These are phyloP conservation scores for Microcyclosporella mali DNA, from an alignment of 2,329 filamentous ascomycete species.

Conservation along the genomic window DNA sequence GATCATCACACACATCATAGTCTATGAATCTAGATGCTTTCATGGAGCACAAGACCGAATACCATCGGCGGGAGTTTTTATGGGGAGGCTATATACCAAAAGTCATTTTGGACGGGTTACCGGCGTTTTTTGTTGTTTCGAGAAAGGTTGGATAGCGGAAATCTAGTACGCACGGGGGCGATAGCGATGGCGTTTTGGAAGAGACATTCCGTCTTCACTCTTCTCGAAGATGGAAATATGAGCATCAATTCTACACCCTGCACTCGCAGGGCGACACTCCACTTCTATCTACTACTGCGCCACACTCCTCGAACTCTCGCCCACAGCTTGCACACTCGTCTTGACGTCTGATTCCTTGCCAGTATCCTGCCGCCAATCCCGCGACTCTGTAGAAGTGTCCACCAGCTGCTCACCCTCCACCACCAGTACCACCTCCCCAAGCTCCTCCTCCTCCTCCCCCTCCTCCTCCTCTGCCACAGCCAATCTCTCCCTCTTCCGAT, in stretches of 20 bases:
- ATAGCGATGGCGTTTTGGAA: no score
- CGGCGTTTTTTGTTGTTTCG: neutral
- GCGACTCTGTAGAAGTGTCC: constrained; percentile 3
- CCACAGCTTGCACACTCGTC: constrained; percentile 9
- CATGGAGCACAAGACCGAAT: neutral
- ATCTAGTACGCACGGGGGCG: constrained; percentile 6
- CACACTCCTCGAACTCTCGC: constrained; percentile 7
- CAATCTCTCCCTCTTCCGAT: constrained; percentile 23
- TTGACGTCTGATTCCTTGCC: constrained; percentile 9
- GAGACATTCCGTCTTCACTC: no score
- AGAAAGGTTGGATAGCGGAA: neutral
- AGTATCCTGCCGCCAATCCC: constrained; percentile 3
- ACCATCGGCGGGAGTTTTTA: neutral
- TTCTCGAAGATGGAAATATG: no score
- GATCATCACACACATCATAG: no score
- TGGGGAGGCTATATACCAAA: neutral
- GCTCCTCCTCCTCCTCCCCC: constrained; percentile 3
- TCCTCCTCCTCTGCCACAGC: constrained; percentile 1
- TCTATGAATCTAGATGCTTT: no score
- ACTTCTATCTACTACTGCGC: no score
- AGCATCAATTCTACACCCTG: no score
- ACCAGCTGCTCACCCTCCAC: constrained; percentile 9
- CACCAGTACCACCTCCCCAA: constrained; percentile 4
- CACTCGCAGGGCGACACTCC: no score
- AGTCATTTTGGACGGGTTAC: constrained; percentile 2